Conservation (phyloP, 1,284 basidiomycete genomes). For the Austropuccinia psidii region DNA sequence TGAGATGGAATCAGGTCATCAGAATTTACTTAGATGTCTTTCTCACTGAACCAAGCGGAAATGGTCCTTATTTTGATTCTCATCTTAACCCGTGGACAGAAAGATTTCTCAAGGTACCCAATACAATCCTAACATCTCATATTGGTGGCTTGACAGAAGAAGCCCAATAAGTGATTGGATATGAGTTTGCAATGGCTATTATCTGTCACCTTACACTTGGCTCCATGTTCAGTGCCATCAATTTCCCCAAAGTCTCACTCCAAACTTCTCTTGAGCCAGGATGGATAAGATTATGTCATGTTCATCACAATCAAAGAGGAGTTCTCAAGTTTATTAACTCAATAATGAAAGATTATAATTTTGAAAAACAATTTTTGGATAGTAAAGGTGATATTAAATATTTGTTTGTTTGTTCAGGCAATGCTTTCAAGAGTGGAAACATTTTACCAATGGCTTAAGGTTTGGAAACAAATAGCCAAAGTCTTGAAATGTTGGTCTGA, state of each 20-base stretch:
- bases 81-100: constrained; percentile 72
- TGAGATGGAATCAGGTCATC: constrained; percentile 74
- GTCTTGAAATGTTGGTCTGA: too few relatives aligned
- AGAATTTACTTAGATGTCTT: constrained; percentile 96
- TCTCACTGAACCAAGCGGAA: constrained; percentile 83
- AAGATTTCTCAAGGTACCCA: constrained; percentile 64
- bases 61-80: constrained; percentile 76
- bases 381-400: constrained; percentile 92
- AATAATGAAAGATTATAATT: constrained; percentile 82
- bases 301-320: constrained; percentile 96
- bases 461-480: too few relatives aligned
- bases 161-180: constrained; percentile 93
- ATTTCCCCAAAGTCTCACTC: constrained; percentile 98
- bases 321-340: constrained; percentile 94
- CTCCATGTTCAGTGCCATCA: constrained; percentile 82
- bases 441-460: too few relatives aligned
- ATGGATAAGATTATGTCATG: constrained; percentile 84
- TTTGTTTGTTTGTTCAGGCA: too few relatives aligned
- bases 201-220: constrained; percentile 88
- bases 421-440: too few relatives aligned
- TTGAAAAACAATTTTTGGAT: constrained; percentile 98
- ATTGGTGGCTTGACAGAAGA: constrained; percentile 99
- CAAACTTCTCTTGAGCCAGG: constrained; percentile 69
- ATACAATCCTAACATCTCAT: constrained; percentile 93
- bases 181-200: constrained; percentile 81